A percentile compares a stretch with the other conserved stretches of the same genome.
Evolutionary conservation across 805 yeast species (phyloP).

Genomic region (Kregervanrija pseudodelftensis): DNA sequence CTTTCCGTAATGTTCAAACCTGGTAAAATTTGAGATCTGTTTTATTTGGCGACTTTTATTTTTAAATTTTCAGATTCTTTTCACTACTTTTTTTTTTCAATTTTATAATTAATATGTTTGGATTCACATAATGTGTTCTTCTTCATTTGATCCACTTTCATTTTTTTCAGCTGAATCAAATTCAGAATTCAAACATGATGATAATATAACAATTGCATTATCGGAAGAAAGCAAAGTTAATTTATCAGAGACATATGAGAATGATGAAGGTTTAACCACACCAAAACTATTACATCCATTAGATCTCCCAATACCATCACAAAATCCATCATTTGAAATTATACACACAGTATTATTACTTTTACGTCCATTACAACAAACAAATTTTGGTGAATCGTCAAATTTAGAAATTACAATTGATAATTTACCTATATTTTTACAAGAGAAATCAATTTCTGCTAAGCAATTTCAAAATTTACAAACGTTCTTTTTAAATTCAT

Average conservation of each 20-base stretch:
- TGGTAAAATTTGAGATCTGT: neutral
- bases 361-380: no score
- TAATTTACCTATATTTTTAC: no score
- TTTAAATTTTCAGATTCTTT: neutral
- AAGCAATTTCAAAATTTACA: no score
- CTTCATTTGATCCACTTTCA: no score
- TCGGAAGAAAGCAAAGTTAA: neutral
- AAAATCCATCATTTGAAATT: conserved; percentile 40
- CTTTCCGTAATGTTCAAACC: neutral
- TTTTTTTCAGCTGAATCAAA: no score
- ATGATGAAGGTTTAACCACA: neutral
- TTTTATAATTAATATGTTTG: conserved; percentile 30
- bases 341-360: conserved; percentile 39
- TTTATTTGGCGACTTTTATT: neutral
- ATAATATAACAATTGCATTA: no score
- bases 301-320: conserved; percentile 50
- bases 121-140: no score
- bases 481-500: no score
- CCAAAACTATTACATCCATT: conserved; percentile 15
- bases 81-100: neutral
- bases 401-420: no score
- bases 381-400: no score
- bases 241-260: neutral
- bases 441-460: no score
- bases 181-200: no score